Evolutionary conservation across 768 basidiomycete species (phyloP).

Genomic region (Mycena capillaripes): DNA sequence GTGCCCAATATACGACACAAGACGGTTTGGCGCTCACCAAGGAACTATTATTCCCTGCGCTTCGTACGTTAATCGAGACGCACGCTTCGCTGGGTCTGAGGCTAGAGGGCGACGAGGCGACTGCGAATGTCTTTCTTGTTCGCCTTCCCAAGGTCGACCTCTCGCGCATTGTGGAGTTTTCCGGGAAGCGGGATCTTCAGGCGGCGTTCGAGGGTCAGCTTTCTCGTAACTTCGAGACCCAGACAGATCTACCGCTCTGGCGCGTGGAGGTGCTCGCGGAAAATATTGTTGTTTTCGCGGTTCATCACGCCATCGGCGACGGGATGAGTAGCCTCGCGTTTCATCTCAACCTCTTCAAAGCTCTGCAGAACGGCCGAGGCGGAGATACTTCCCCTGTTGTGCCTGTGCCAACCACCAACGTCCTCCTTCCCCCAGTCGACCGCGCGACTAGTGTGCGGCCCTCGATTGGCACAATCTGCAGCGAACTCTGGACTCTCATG

Average conservation of each 20-base stretch:
- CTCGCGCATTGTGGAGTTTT: slow-evolving; percentile 22
- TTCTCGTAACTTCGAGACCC: slow-evolving; percentile 20
- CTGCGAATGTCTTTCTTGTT: neutral
- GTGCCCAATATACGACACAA: slow-evolving; percentile 36
- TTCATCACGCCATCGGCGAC: slow-evolving; percentile 48
- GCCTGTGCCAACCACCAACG: neutral
- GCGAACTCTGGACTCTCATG: neutral
- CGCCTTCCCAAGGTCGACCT: slow-evolving; percentile 22
- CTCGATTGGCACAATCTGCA: neutral
- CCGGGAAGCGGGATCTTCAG: neutral
- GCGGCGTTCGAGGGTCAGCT: slow-evolving; percentile 22
- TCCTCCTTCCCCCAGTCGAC: slow-evolving; percentile 5
- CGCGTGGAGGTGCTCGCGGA: slow-evolving; percentile 43
- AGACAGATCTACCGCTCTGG: slow-evolving; percentile 44
- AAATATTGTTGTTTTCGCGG: slow-evolving; percentile 43
- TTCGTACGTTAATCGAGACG: slow-evolving; percentile 13
- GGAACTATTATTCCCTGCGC: slow-evolving; percentile 29
- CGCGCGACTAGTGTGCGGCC: slow-evolving; percentile 10
- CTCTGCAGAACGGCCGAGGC: slow-evolving; percentile 24
- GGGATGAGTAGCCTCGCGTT: slow-evolving; percentile 48
- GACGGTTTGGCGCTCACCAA: slow-evolving; percentile 17
- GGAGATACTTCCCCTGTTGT: neutral
- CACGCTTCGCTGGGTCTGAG: slow-evolving; percentile 22
- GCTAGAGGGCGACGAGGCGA: slow-evolving; percentile 16
- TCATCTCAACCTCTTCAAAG: slow-evolving; percentile 42